Base-by-base conservation (phyloP, 164 flowering plant genomes). In the Annona cherimola region DNA sequence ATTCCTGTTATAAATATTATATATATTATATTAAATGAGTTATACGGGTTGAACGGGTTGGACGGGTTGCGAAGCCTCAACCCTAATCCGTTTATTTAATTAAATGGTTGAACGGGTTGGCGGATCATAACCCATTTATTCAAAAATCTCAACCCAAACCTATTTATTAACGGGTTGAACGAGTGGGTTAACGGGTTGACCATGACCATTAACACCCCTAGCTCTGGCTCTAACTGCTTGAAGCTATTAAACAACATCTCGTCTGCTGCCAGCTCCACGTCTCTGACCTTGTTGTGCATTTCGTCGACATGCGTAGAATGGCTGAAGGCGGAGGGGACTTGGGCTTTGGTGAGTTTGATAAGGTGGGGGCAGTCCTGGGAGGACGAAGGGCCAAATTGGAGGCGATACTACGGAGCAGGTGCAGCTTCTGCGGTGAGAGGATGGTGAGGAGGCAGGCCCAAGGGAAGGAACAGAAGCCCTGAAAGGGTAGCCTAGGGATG, bases 161-260 rank as follows among this genome's bases (percentile, higher is more conserved):
- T n/a, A n/a, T n/a, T n/a, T n/a, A n/a, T n/a, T n/a, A n/a, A n/a
- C n/a, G n/a, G n/a, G n/a, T n/a, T n/a, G n/a, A n/a, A n/a, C n/a
- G n/a, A n/a, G n/a, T n/a, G n/a, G n/a, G n/a, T n/a, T n/a, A n/a
- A n/a, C n/a, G n/a, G n/a, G n/a, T n/a, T n/a, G n/a, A n/a, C n/a
- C n/a, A n/a, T n/a, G n/a, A n/a, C n/a, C n/a, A n/a, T n/a, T n/a
- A n/a, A n/a, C n/a, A n/a, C n/a, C n/a, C n/a, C n/a, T n/a, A n/a
- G 35, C 6, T 40, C 73, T 2, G 77, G 66, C 74, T 88, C 92
- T 57, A 88, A 57, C 54, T 83, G 88, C 20, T 80, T 67, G 65
- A 79, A 84, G 7, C 77, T 78, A 68, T 86, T 88, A 0, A 81
- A 74, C 35, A 86, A 70, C 8, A 78, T 71, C 39, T 90, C 93